Evolutionary conservation across 169 alveolate species (phyloP).

Genomic region (Plasmodium malariae): DNA sequence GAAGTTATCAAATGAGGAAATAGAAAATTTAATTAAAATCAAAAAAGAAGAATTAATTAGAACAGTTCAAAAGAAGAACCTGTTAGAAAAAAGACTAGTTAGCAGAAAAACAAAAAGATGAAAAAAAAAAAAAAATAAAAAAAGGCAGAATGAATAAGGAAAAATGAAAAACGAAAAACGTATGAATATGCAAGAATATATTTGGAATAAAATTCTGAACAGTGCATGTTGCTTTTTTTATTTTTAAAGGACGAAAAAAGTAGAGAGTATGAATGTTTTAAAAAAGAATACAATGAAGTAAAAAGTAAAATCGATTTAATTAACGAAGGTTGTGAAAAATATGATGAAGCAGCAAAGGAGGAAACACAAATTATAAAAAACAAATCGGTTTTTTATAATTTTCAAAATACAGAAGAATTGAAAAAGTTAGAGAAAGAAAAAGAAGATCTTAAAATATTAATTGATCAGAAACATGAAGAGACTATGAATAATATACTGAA

Average conservation of each 20-base stretch:
- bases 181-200: background rate
- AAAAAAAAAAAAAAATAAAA: constrained; percentile 17
- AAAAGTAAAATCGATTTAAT: constrained; percentile 44
- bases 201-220: background rate
- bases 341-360: constrained; percentile 35
- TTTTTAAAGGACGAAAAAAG: constrained; percentile 48
- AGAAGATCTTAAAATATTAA: constrained; percentile 28
- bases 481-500: constrained; percentile 41
- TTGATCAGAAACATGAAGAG: constrained; percentile 49
- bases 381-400: constrained; percentile 60
- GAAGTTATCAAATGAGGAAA: constrained; percentile 48
- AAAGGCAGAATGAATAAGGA: background rate
- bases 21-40: constrained; percentile 42
- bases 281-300: constrained; percentile 51
- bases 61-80: constrained; percentile 44
- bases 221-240: background rate
- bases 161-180: background rate
- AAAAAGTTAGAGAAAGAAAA: constrained; percentile 60
- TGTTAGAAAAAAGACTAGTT: constrained; percentile 50
- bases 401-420: constrained; percentile 58
- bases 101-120: constrained; percentile 14
- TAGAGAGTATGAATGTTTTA: constrained; percentile 33
- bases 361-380: constrained; percentile 23
- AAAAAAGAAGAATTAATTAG: constrained; percentile 45
- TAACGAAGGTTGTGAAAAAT: constrained; percentile 48